A percentile compares a stretch with the other conserved stretches of the same genome.
phyloP scores from a whole-genome alignment of 169 alveolate genomes.

The Eimeria falciformis region DNA sequence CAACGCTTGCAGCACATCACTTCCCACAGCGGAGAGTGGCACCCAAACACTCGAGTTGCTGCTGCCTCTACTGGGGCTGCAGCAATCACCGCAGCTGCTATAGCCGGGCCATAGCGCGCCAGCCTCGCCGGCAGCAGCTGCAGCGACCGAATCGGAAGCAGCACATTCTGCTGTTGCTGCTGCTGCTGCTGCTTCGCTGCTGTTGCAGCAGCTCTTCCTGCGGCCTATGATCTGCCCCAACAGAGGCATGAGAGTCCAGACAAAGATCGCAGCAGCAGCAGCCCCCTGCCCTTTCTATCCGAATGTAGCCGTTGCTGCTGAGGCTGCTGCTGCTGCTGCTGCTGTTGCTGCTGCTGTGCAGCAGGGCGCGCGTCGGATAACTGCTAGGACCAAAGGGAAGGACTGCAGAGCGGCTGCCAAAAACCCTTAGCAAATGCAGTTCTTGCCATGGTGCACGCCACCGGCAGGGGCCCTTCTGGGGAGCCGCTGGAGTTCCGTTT shows the following conservation, averaged over 20 bases:
- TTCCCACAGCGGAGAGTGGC: constrained; percentile 15
- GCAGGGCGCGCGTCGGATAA: too few relatives aligned
- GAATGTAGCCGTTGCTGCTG: background rate
- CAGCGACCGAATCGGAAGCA: background rate
- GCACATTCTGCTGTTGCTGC: background rate
- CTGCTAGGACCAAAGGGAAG: too few relatives aligned
- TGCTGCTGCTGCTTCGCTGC: constrained; percentile 3
- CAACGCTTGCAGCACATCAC: constrained; percentile 25
- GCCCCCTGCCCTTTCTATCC: too few relatives aligned
- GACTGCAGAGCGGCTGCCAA: too few relatives aligned
- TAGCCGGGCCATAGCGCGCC: background rate
- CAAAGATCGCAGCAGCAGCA: too few relatives aligned
- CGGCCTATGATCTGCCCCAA: background rate
- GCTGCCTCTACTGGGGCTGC: constrained; percentile 27
- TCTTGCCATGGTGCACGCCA: too few relatives aligned
- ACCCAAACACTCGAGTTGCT: constrained; percentile 35
- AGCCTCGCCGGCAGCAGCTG: background rate
- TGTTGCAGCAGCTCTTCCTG: background rate
- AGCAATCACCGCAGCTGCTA: background rate
- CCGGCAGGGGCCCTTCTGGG: too few relatives aligned
- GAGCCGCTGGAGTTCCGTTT: too few relatives aligned
- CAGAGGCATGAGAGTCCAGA: background rate
- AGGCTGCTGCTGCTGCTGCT: background rate
- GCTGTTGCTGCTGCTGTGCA: background rate
- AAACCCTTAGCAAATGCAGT: too few relatives aligned